phyloP scores from a whole-genome alignment of 345 rosid species.

The Citrus mangshanensis region DNA sequence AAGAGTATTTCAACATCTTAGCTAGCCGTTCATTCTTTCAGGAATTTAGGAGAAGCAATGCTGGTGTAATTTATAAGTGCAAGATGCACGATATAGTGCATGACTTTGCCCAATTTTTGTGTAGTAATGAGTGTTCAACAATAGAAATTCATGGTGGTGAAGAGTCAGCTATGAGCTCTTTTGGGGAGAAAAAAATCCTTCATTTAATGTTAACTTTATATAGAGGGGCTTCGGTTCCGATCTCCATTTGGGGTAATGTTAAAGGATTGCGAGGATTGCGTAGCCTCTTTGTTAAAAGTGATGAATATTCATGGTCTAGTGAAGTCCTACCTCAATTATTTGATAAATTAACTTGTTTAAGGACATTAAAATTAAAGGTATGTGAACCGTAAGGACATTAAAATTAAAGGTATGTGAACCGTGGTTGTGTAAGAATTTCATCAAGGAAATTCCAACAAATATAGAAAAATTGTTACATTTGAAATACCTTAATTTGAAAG shows the following conservation, averaged over 20 bases:
- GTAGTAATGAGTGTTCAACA: fast-evolving
- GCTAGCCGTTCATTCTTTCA: too few relatives aligned
- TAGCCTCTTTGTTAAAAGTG: fast-evolving
- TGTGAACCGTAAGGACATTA: too few relatives aligned
- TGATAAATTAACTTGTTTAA: too few relatives aligned
- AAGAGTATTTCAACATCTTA: too few relatives aligned
- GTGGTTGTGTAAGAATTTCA: fast-evolving
- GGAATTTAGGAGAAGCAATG: fast-evolving
- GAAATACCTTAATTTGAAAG: fast-evolving
- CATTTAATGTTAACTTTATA: too few relatives aligned
- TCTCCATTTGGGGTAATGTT: too few relatives aligned
- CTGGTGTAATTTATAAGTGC: fast-evolving
- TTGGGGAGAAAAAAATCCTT: fast-evolving
- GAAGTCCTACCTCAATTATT: too few relatives aligned
- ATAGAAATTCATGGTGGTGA: fast-evolving
- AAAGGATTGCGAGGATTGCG: fast-evolving
- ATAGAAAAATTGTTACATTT: too few relatives aligned
- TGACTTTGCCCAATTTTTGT: fast-evolving
- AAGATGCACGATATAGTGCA: too few relatives aligned
- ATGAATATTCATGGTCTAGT: fast-evolving
- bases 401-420: fast-evolving
- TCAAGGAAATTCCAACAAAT: too few relatives aligned
- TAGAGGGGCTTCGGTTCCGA: fast-evolving
- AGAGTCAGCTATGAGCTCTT: fast-evolving
- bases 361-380: too few relatives aligned